Evolutionary conservation across 2,329 filamentous ascomycete genomes (phyloP), one percentile per base, ranked within the genome.

Genomic region (Botryosphaeria agaves): DNA sequence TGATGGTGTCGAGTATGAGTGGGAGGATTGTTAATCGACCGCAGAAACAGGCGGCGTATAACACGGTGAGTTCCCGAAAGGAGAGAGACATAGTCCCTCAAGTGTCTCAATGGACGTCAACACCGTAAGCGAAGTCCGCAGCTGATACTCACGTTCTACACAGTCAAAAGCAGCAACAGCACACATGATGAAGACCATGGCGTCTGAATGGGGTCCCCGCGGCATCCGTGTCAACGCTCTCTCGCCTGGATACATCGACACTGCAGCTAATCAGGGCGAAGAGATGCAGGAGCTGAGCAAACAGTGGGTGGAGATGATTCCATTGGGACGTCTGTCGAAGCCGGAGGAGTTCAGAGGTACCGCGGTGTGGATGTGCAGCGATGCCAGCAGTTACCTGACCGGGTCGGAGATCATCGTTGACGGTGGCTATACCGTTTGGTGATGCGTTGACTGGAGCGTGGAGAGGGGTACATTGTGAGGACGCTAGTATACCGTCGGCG

Each of bases 301-400:
- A 5, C 38, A 42, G 17, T 56, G 53, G 53, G 34, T 50, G 18
- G 46, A 47, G 29, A 42, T 46, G 33, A 51, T 55, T n/a, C 53
- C 52, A 1, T 41, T 52, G 33, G 44, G 45, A 12, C 40, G 55
- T 7, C 40, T 58, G 23, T 53, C 42, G 2, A 47, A 53, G 34
- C 52, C 55, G 7, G 48, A 47, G 15, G 52, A 57, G 34, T 41
- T 56, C 16, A 46, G 48, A 28, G 52, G 55, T 2, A 48, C 52
- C 0, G 40, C 38, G 7, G 38, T 41, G 7, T 45, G 36, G 31
- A n/a, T 20, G 28, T 14, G 14, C 14, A 30, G 28, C 16, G 81
- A 91, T 52, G 81, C 81, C 3, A 70, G 76, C 12, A 79, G 72
- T 32, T 91, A 82, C 55, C 83, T 76, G 12, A 91, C 81, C 6